These are phyloP conservation scores for Coniochaeta ligniaria DNA, from an alignment of 2,329 filamentous ascomycete species.

Conservation along the genomic window DNA sequence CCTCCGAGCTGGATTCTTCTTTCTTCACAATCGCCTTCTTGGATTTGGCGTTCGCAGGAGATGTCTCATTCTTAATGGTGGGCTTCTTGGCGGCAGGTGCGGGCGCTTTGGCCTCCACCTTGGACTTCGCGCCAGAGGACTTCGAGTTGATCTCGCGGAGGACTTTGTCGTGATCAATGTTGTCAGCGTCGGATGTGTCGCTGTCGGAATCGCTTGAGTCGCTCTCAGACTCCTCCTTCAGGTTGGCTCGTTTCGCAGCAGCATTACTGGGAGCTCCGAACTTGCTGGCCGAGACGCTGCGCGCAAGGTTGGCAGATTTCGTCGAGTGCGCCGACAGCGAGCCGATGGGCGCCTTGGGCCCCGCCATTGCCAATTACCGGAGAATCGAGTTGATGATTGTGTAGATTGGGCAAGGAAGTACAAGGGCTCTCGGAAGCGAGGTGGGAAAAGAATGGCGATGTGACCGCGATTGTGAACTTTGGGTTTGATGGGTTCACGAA, in stretches of 20 bases:
- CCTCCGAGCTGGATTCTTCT: background rate
- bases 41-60: slow-evolving; percentile 1
- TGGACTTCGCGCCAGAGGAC: background rate
- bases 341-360: slow-evolving; percentile 20
- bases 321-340: slow-evolving; percentile 19
- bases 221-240: slow-evolving; percentile 7
- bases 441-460: slow-evolving; percentile 1
- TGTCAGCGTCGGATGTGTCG: slow-evolving; percentile 1
- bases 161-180: background rate
- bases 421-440: background rate
- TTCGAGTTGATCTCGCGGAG: background rate
- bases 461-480: background rate
- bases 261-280: slow-evolving; percentile 2
- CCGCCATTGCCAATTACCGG: slow-evolving; percentile 12
- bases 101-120: background rate
- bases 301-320: slow-evolving; percentile 13
- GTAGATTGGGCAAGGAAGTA: background rate
- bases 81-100: background rate
- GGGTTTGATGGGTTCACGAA: background rate
- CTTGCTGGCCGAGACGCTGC: slow-evolving; percentile 5
- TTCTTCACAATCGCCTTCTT: slow-evolving; percentile 5
- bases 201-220: slow-evolving; percentile 11
- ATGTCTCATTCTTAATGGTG: background rate
- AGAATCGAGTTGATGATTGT: background rate
- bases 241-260: slow-evolving; percentile 7